These are phyloP conservation scores for Isoetes taiwanensis DNA, from an alignment of 75 land plant species.

Conservation along the genomic window DNA sequence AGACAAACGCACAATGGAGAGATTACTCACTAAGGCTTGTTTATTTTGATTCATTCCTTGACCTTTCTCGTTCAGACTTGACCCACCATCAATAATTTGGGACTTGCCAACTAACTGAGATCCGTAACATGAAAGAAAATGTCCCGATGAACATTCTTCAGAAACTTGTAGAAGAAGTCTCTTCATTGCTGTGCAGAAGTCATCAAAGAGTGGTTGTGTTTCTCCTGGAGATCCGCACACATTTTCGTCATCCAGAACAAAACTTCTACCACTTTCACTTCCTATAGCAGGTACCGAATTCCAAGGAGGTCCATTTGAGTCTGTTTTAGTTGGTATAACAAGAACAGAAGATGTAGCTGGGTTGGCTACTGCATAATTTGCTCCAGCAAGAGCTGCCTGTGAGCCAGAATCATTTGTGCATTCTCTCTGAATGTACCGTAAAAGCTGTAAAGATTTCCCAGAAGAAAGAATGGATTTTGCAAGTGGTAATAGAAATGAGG, in stretches of 20 bases:
- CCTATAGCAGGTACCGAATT: neutral
- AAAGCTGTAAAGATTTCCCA: constrained; percentile 88
- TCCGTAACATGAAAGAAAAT: too few species aligned
- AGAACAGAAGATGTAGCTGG: neutral
- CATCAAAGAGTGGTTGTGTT: constrained; percentile 20
- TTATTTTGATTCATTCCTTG: too few species aligned
- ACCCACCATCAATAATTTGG: too few species aligned
- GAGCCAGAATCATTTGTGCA: too few species aligned
- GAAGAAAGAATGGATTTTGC: constrained; percentile 79
- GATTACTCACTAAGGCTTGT: too few species aligned
- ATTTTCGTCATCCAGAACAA: neutral
- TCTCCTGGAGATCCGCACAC: neutral
- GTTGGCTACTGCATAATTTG: constrained; percentile 1
- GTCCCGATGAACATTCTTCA: too few species aligned
- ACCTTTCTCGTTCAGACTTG: too few species aligned
- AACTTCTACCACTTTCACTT: constrained; percentile 1
- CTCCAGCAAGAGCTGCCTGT: neutral
- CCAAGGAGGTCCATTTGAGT: too few species aligned
- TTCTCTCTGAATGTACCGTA: constrained; percentile 40
- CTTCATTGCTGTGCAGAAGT: constrained; percentile 14
- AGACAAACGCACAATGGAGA: too few species aligned
- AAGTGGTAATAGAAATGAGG: constrained; percentile 57
- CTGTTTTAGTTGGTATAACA: neutral
- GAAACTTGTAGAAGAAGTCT: constrained; percentile 20
- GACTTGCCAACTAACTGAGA: too few species aligned